Evolutionary conservation across 805 yeast genomes (phyloP).

Genomic region (Wickerhamiella cacticola): DNA sequence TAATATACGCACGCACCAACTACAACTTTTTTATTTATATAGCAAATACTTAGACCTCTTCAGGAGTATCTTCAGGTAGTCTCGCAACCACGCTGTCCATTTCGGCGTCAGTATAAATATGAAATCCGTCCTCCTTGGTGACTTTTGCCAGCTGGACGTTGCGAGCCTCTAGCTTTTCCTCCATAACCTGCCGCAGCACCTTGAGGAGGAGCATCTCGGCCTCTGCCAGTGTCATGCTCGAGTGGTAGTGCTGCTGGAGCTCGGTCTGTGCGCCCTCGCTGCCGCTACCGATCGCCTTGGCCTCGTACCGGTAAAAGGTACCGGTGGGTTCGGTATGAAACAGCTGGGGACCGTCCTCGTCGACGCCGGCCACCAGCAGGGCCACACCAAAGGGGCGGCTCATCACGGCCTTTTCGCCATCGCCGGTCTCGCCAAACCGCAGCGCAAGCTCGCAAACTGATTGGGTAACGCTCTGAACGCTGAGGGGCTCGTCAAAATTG

Average conservation of each 20-base stretch:
- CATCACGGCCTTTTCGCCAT: slow-evolving; percentile 90
- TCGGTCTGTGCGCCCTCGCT: slow-evolving; percentile 99
- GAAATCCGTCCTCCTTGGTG: slow-evolving; percentile 74
- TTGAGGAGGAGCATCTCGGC: slow-evolving; percentile 84
- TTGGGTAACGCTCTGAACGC: slow-evolving; percentile 88
- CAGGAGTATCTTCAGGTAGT: slow-evolving; percentile 46
- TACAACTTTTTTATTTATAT: neutral
- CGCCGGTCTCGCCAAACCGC: slow-evolving; percentile 84
- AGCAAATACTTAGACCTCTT: slow-evolving; percentile 1
- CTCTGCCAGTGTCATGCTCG: slow-evolving; percentile 74
- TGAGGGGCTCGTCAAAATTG: slow-evolving; percentile 83
- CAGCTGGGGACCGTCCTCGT: slow-evolving; percentile 91
- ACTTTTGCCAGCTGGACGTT: slow-evolving; percentile 93
- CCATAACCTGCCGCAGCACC: slow-evolving; percentile 95
- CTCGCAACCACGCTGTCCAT: slow-evolving; percentile 70
- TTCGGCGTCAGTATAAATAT: slow-evolving; percentile 69
- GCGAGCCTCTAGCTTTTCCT: slow-evolving; percentile 88
- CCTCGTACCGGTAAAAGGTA: slow-evolving; percentile 93
- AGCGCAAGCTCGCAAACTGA: slow-evolving; percentile 93
- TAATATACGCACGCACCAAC: neutral
- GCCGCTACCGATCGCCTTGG: slow-evolving; percentile 98
- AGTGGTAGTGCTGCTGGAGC: slow-evolving; percentile 88
- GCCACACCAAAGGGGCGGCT: slow-evolving; percentile 99
- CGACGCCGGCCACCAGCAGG: slow-evolving; percentile 85
- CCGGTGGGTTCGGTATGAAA: slow-evolving; percentile 99